A percentile compares a stretch with the other conserved stretches of the same genome.
phyloP scores from a whole-genome alignment of 768 basidiomycete genomes.

The Trametes maxima region DNA sequence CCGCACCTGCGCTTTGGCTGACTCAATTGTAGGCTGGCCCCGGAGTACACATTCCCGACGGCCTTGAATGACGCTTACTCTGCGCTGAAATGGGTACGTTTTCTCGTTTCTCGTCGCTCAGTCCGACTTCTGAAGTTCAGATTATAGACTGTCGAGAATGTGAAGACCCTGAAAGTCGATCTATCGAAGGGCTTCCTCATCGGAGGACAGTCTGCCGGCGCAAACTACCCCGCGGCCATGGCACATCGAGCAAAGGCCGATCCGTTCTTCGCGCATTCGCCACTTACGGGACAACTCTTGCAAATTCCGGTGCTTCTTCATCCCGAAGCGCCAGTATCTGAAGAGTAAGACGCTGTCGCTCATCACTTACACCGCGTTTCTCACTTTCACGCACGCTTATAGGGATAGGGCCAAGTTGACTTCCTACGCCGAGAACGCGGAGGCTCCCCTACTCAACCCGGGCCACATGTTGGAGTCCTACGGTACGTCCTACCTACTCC shows the following conservation, averaged over 20 bases:
- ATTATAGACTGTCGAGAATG: slow-evolving; percentile 15
- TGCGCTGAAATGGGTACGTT: slow-evolving; percentile 31
- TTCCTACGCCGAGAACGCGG: neutral
- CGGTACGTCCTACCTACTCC: neutral
- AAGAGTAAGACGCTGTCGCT: slow-evolving; percentile 15
- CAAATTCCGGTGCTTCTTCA: slow-evolving; percentile 27
- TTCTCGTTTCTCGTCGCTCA: neutral
- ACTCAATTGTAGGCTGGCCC: slow-evolving; percentile 24
- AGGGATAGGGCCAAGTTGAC: neutral
- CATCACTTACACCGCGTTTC: too few relatives aligned
- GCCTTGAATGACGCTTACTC: slow-evolving; percentile 28
- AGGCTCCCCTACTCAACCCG: neutral
- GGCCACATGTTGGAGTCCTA: neutral
- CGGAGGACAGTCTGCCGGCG: slow-evolving; percentile 31
- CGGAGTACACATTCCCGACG: slow-evolving; percentile 31
- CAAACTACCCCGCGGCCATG: slow-evolving; percentile 26
- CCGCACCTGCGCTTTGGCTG: neutral
- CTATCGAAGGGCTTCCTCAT: slow-evolving; percentile 31
- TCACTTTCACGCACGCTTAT: neutral
- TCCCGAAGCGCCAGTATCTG: slow-evolving; percentile 22
- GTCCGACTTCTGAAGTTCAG: neutral
- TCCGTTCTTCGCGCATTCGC: slow-evolving; percentile 21
- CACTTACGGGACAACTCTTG: slow-evolving; percentile 31
- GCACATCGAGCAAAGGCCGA: slow-evolving; percentile 30
- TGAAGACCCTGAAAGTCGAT: neutral